Percentiles rank a stretch among this genome's conserved stretches.
Evolutionary conservation across 495 filamentous ascomycete species (phyloP).

Genomic region (Hypoxylon cercidicola): DNA sequence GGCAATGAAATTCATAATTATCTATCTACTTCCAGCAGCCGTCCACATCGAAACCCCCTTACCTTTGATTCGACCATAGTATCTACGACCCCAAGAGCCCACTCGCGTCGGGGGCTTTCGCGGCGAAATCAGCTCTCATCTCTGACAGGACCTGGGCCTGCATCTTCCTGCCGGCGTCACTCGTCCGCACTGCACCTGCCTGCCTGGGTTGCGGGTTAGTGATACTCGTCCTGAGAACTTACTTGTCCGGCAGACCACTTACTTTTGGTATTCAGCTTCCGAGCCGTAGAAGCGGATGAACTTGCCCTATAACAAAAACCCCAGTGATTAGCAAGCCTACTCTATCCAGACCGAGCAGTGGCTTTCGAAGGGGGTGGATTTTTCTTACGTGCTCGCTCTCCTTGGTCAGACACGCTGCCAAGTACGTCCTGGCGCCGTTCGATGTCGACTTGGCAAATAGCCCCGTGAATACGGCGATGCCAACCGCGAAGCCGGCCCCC

Average conservation of each 20-base stretch:
- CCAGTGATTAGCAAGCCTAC: constrained; percentile 7
- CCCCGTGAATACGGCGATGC: constrained; percentile 30
- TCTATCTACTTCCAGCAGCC: not conserved
- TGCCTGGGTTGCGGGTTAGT: constrained; percentile 10
- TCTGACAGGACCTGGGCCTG: constrained; percentile 54
- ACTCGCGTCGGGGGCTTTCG: constrained; percentile 27
- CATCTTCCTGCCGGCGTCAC: constrained; percentile 50
- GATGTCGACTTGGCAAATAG: constrained; percentile 44
- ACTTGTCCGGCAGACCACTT: not conserved
- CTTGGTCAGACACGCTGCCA: constrained; percentile 45
- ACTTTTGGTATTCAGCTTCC: constrained; percentile 38
- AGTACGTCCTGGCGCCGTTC: constrained; percentile 50
- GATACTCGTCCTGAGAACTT: not conserved
- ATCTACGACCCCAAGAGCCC: constrained; percentile 6
- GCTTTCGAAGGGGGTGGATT: not conserved
- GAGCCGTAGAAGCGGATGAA: constrained; percentile 41
- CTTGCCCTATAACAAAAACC: constrained; percentile 21
- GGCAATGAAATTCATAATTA: not conserved
- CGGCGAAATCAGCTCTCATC: constrained; percentile 40
- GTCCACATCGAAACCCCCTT: not conserved
- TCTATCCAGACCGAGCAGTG: not conserved
- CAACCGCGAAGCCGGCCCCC: constrained; percentile 19
- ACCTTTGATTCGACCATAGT: not conserved
- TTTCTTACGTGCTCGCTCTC: constrained; percentile 46
- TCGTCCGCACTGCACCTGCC: constrained; percentile 35